Percentiles rank a stretch among this genome's conserved stretches.
Conservation (phyloP, 2,329 filamentous ascomycete species). For the Penicillium sp. region DNA sequence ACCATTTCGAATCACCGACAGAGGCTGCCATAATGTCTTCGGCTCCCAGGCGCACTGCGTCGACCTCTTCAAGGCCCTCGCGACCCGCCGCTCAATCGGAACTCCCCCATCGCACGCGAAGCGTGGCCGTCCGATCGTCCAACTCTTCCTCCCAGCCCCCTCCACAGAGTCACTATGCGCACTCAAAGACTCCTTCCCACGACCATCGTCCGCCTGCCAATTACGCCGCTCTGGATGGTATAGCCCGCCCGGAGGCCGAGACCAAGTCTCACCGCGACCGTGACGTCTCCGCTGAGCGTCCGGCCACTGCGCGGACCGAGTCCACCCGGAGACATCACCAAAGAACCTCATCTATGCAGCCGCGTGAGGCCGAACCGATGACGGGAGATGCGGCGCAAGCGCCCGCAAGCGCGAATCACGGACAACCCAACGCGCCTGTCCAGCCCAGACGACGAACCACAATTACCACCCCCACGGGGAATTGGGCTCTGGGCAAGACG, state of each 20-base stretch:
- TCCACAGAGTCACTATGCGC: conserved; percentile 34
- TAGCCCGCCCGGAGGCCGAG: conserved; percentile 72
- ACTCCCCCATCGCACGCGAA: conserved; percentile 50
- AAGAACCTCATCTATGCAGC: conserved; percentile 44
- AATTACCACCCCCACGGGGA: conserved; percentile 85
- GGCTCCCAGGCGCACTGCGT: conserved; percentile 46
- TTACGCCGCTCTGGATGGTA: conserved; percentile 53
- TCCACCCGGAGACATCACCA: conserved; percentile 49
- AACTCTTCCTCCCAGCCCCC: conserved; percentile 40
- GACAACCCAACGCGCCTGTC: conserved; percentile 8
- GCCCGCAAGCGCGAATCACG: background rate
- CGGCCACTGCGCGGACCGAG: conserved; percentile 54
- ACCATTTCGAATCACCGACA: conserved; percentile 12
- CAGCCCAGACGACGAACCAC: conserved; percentile 67
- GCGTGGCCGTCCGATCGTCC: conserved; percentile 46
- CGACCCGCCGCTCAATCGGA: conserved; percentile 42
- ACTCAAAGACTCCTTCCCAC: conserved; percentile 45
- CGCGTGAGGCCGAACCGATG: conserved; percentile 1
- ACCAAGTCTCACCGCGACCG: conserved; percentile 62
- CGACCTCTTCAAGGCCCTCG: conserved; percentile 50
- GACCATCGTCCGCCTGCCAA: conserved; percentile 51
- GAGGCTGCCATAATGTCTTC: conserved; percentile 40
- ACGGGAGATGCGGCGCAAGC: background rate
- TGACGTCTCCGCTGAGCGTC: conserved; percentile 63
- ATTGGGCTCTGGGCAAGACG: conserved; percentile 94